Evolutionary conservation across 2,329 filamentous ascomycete species (phyloP), one percentile per base, ranked within the genome.

Genomic region (Colletotrichum higginsianum): DNA sequence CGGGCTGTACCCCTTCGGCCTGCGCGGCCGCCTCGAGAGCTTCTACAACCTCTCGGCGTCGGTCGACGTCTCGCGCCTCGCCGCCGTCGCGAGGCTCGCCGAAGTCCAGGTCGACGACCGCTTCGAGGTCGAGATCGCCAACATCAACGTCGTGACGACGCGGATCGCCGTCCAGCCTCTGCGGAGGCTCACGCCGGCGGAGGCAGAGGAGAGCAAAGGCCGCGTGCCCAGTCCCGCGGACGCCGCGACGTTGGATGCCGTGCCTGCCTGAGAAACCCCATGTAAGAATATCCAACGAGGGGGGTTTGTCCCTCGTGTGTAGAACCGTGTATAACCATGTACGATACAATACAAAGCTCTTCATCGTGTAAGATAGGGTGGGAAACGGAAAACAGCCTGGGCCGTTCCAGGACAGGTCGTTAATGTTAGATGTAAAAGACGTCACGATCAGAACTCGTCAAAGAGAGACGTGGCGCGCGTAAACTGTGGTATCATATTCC

Each of bases 81-180:
- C 80, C 44, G 80, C 76, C 30, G 77, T 83, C 26, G 75, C 79
- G 15, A 78, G 82, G 30, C 74, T 84, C 66, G 79, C 80, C n/a
- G 82, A 89, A 13, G 77, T 89, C 26, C 79, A 79, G 38, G 73
- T 83, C 9, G 88, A 86, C 7, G 88, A 91, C 76, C 79, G 84
- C n/a, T 87, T 89, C 71, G 85, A 88, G 73, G 89, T 90, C 42
- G 84, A 86, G 77, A 80, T 92, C 49, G 75, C 73, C n/a, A 80
- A 89, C 72, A 78, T 91, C 72, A 87, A 90, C 74, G 84, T 88
- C 21, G 72, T 74, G 18, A 74, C 71, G 21, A 64, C 42, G 16
- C 52, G 44, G 44, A 47, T 74, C 18, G 49, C 64, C 23, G 65
- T 66, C 26, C 30, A 64, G 61, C 66, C 62, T 3, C 2, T 63